These are phyloP conservation scores for Apiotrichum siamense DNA, from an alignment of 1,284 basidiomycete species.

Conservation along the genomic window DNA sequence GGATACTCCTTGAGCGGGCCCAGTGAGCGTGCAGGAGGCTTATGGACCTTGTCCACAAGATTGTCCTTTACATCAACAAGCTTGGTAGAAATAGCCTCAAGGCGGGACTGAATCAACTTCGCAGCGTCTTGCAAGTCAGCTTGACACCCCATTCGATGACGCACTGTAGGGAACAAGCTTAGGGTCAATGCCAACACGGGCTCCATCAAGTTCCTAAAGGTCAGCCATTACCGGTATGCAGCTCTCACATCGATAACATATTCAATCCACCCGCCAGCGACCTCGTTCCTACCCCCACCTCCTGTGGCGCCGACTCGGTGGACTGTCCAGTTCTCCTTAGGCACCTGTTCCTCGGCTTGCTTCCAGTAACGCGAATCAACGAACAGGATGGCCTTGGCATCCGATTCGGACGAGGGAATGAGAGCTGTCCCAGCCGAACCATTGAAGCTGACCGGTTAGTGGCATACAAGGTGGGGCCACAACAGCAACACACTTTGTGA, in stretches of 20 bases:
- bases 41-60: constrained; percentile 76
- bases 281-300: constrained; percentile 36
- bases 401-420: constrained; percentile 60
- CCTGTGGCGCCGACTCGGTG: constrained; percentile 60
- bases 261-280: constrained; percentile 67
- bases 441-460: constrained; percentile 57
- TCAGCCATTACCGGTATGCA: constrained; percentile 1
- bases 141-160: constrained; percentile 1
- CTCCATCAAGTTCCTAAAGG: constrained; percentile 53
- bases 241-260: constrained; percentile 58
- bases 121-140: constrained; percentile 15
- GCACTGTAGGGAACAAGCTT: constrained; percentile 70
- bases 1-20: constrained; percentile 70
- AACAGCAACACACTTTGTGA: constrained; percentile 60
- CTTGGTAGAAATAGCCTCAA: constrained; percentile 56
- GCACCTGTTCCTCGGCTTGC: constrained; percentile 71
- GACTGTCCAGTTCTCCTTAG: constrained; percentile 65
- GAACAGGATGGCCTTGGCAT: constrained; percentile 53
- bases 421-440: constrained; percentile 81
- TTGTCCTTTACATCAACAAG: constrained; percentile 59
- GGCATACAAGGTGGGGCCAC: background rate
- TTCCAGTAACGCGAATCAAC: constrained; percentile 87
- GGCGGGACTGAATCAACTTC: constrained; percentile 18
- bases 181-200: constrained; percentile 78
- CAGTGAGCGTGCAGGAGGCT: constrained; percentile 61